Base-by-base conservation (phyloP, 352 stramenopile species). In the Globisporangium spinosum region DNA sequence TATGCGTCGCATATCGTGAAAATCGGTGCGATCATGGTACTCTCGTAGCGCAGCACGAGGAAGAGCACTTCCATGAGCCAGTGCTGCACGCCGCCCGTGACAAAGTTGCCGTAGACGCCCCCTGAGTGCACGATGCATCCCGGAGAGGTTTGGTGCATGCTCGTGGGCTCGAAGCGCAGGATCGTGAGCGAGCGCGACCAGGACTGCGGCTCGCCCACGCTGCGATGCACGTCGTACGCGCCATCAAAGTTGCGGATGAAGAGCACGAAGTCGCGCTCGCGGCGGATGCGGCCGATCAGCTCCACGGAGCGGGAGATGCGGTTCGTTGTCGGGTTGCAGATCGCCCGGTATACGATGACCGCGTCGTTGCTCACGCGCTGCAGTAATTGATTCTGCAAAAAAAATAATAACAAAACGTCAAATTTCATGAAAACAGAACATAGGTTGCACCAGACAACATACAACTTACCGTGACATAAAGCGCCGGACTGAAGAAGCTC, bases 61-160 rank as follows among this genome's bases (percentile, higher is more conserved):
- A 84, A 86, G 32, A 84, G 59, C 60, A 82, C 71, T 58, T 86
- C 78, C 78, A 86, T 86, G 70, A 86, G 74, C 78, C 78, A 86
- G 64, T 86, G 80, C 62, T 75, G 73, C 45, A 80, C 70, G 49
- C 74, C 75, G 10, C 70, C 70, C 23, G 68, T 73, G 22, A 76
- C 72, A 47, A 83, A 75, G 32, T 81, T 82, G 1, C 69, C 60
- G 58, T 82, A 84, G 65, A 77, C 72, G 32, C 78, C 78, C 25
- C 74, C 78, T 47, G 77, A 84, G 61, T 80, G 72, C 55, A 86
- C 67, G 15, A 71, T 71, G 49, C 78, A 86, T 22, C 78, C 78
- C 7, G 68, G 49, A 23, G 77, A 66, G 0, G 74, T 68, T 38
- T 65, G 57, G 7, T 61, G 58, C 57, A 72, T 65, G 58, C 80